phyloP scores from a whole-genome alignment of 2,329 filamentous ascomycete genomes.

The Rhynchosporium graminicola region DNA sequence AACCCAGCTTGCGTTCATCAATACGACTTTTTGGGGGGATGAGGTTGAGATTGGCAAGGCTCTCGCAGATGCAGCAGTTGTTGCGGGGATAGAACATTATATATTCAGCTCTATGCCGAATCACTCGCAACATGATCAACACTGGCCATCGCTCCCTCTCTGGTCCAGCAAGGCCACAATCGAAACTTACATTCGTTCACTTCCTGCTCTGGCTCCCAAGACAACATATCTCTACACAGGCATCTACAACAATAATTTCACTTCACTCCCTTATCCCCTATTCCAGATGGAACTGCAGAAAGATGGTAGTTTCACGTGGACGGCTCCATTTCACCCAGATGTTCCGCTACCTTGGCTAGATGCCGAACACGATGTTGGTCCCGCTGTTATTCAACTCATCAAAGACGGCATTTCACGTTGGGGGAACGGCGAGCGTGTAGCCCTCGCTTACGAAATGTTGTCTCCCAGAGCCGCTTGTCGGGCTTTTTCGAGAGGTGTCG shows the following conservation, averaged over 20 bases:
- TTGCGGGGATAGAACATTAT: slow-evolving; percentile 82
- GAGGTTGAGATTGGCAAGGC: slow-evolving; percentile 87
- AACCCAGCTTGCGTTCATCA: slow-evolving; percentile 90
- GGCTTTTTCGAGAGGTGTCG: slow-evolving; percentile 76
- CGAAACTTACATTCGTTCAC: slow-evolving; percentile 84
- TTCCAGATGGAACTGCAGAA: slow-evolving; percentile 90
- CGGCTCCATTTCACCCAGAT: slow-evolving; percentile 89
- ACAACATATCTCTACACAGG: slow-evolving; percentile 94
- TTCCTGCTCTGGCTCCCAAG: slow-evolving; percentile 62
- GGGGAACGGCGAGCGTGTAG: slow-evolving; percentile 71
- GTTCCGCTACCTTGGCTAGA: slow-evolving; percentile 92
- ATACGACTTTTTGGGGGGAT: slow-evolving; percentile 96
- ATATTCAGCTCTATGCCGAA: slow-evolving; percentile 98
- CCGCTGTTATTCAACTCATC: slow-evolving; percentile 88
- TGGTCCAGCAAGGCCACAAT: slow-evolving; percentile 93
- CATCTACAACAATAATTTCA: slow-evolving; percentile 99
- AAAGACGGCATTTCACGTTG: slow-evolving; percentile 89
- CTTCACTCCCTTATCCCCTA: slow-evolving; percentile 84
- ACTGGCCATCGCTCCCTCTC: slow-evolving; percentile 81
- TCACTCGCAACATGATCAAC: slow-evolving; percentile 68
- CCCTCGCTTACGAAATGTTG: slow-evolving; percentile 86
- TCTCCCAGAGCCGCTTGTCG: slow-evolving; percentile 80
- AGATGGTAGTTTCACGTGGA: slow-evolving; percentile 88
- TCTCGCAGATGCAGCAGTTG: slow-evolving; percentile 85
- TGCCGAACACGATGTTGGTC: slow-evolving; percentile 92